phyloP scores from a whole-genome alignment of 352 stramenopile species.

The Hyaloperonospora brassicae region DNA sequence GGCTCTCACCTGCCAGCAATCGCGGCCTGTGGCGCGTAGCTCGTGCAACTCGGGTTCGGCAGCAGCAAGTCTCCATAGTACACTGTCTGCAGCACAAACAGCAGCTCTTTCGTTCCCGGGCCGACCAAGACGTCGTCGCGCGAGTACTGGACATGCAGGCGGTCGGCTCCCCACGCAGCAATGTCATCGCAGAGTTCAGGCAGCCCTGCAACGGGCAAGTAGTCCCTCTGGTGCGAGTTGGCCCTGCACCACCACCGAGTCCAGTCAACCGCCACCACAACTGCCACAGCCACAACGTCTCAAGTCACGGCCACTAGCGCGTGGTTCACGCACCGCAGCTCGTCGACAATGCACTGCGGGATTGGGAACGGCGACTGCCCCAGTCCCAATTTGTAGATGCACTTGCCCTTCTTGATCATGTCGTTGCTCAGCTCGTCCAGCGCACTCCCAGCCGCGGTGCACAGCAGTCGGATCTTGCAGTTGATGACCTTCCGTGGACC shows the following conservation, averaged over 20 bases:
- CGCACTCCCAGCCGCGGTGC: slow-evolving; percentile 63
- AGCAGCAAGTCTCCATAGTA: slow-evolving; percentile 83
- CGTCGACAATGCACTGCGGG: slow-evolving; percentile 81
- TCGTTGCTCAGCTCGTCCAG: slow-evolving; percentile 83
- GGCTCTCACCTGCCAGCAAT: slow-evolving; percentile 65
- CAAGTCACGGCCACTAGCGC: too few relatives aligned
- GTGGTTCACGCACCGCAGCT: slow-evolving; percentile 71
- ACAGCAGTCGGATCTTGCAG: slow-evolving; percentile 82
- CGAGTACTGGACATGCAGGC: slow-evolving; percentile 53
- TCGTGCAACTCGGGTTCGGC: slow-evolving; percentile 80
- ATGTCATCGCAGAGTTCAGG: slow-evolving; percentile 73
- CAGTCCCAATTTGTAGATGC: slow-evolving; percentile 79
- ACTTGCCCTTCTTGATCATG: slow-evolving; percentile 70
- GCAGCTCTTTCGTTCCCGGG: slow-evolving; percentile 82
- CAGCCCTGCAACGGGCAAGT: slow-evolving; percentile 71
- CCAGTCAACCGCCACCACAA: background rate
- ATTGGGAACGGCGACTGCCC: slow-evolving; percentile 84
- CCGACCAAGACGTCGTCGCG: slow-evolving; percentile 77
- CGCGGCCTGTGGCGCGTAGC: slow-evolving; percentile 76
- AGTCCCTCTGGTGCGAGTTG: slow-evolving; percentile 77
- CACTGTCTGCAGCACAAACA: slow-evolving; percentile 85
- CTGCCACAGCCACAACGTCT: background rate
- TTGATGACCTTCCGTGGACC: slow-evolving; percentile 79
- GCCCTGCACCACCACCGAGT: slow-evolving; percentile 28
- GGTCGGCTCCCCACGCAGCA: slow-evolving; percentile 52